phyloP scores from a whole-genome alignment of 441 rosid species.

The Macaranga tanarius region DNA sequence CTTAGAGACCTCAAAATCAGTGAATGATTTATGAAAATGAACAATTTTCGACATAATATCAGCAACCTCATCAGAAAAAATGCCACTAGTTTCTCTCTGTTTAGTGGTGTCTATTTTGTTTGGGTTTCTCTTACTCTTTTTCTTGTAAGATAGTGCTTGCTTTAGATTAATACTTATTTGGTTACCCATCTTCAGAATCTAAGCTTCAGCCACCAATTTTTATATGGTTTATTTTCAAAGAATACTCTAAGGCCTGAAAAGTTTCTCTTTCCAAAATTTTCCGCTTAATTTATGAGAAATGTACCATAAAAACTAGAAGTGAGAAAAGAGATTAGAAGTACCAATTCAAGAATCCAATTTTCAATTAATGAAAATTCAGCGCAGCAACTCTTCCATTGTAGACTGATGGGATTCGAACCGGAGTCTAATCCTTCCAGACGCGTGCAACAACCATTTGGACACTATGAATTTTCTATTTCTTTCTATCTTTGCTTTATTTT shows the following conservation, averaged over 20 bases:
- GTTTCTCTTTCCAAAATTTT: background rate
- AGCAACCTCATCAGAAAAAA: slow-evolving; percentile 91
- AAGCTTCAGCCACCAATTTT: slow-evolving; percentile 90
- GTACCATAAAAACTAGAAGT: background rate
- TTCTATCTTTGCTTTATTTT: too few species aligned
- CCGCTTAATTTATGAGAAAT: background rate
- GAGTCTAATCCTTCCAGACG: too few species aligned
- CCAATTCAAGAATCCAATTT: too few species aligned
- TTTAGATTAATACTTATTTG: slow-evolving; percentile 90
- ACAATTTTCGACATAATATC: slow-evolving; percentile 79
- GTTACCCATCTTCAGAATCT: slow-evolving; percentile 91
- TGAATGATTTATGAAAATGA: slow-evolving; percentile 76
- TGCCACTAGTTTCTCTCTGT: slow-evolving; percentile 47
- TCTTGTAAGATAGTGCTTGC: slow-evolving; percentile 56
- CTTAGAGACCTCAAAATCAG: slow-evolving; percentile 63
- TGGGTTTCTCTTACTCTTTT: slow-evolving; percentile 25
- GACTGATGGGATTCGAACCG: too few species aligned
- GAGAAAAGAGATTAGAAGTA: too few species aligned
- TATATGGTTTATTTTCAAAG: slow-evolving; percentile 14
- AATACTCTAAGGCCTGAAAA: slow-evolving; percentile 12
- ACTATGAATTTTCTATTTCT: too few species aligned
- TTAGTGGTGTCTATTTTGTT: too few species aligned
- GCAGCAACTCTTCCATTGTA: too few species aligned
- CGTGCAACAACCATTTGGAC: too few species aligned
- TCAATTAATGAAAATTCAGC: too few species aligned